Evolutionary conservation across 441 rosid genomes (phyloP), one percentile per base, ranked within the genome.

Genomic region (Euphorbia schlechtendalii): DNA sequence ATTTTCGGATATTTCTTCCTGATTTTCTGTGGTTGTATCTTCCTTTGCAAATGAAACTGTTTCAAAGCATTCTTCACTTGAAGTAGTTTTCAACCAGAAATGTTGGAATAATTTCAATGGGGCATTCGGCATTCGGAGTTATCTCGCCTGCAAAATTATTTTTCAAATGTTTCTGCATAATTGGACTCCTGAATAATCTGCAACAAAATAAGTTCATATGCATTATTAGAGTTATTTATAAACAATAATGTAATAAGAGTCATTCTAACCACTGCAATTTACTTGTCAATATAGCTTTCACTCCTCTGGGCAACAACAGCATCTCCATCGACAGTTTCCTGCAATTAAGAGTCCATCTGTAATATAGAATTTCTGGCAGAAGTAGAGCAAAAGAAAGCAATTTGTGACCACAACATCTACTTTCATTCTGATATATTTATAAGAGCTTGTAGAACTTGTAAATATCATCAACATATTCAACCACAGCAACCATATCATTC

Each of bases 401-500:
- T n/a, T n/a, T n/a, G n/a, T n/a, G n/a, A n/a, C n/a, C n/a, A n/a
- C n/a, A n/a, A n/a, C n/a, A n/a, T n/a, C n/a, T n/a, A n/a, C n/a
- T n/a, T n/a, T n/a, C n/a, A n/a, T n/a, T n/a, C n/a, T n/a, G n/a
- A n/a, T n/a, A n/a, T n/a, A n/a, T n/a, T n/a, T n/a, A n/a, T n/a
- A n/a, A n/a, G n/a, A n/a, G n/a, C n/a, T n/a, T n/a, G n/a, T n/a
- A n/a, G n/a, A n/a, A n/a, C n/a, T n/a, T n/a, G n/a, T n/a, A n/a
- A 53, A 92, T 86, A 60, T 92, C 98, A 52, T 92, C 97, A 41
- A 90, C 85, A 71, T 92, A 92, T 62, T 92, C 97, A 4, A 82
- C 82, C 15, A 77, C 96, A 64, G n/a, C n/a, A n/a, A n/a, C n/a
- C n/a, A n/a, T n/a, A n/a, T n/a, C n/a, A n/a, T n/a, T n/a, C n/a